These are phyloP conservation scores for Pleurotus sapidus DNA, from an alignment of 768 basidiomycete species.

Conservation along the genomic window DNA sequence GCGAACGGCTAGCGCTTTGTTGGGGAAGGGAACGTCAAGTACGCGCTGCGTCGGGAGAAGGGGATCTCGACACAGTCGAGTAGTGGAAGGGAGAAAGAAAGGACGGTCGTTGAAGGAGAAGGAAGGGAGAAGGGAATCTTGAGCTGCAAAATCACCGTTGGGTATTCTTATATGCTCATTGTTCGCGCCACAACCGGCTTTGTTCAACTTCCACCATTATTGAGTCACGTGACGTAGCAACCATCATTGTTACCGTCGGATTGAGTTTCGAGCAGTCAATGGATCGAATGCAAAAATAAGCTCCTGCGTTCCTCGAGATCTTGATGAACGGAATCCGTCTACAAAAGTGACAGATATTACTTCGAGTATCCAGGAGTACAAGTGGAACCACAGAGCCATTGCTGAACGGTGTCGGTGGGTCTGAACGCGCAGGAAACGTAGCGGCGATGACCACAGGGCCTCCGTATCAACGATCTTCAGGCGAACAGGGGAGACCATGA, in stretches of 20 bases:
- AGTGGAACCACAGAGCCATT: too few species aligned
- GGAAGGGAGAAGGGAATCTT: neutral
- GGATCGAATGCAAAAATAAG: neutral
- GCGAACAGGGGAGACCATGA: too few species aligned
- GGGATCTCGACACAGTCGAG: constrained; percentile 7
- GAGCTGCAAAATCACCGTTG: neutral
- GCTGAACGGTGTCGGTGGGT: too few species aligned
- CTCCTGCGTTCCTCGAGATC: neutral
- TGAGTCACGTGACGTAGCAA: constrained; percentile 2
- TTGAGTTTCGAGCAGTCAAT: neutral
- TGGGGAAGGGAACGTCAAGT: neutral
- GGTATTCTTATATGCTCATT: constrained; percentile 6
- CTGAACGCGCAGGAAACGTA: too few species aligned
- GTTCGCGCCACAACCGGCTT: neutral
- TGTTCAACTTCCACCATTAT: neutral
- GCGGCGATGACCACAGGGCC: too few species aligned
- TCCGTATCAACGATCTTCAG: too few species aligned
- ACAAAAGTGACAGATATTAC: too few species aligned
- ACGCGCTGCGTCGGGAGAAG: neutral
- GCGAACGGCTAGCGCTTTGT: constrained; percentile 3
- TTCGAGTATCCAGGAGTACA: too few species aligned
- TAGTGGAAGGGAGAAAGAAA: neutral
- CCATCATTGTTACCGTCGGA: neutral
- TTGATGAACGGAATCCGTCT: neutral
- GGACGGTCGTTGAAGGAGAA: neutral